These are phyloP conservation scores for Hordeum vulgare DNA, from an alignment of 176 grass and related monocot genomes.

Conservation along the genomic window MorexV3_pseudomolecules_assembly NC_058522.1:544703813-544704312, in stretches of 20 bases:
- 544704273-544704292: not conserved
- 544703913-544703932: slow-evolving; percentile 22
- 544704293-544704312: not conserved
- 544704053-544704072: slow-evolving; percentile 69
- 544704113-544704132: not conserved
- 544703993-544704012: slow-evolving; percentile 43
- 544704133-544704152: not conserved
- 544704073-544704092: slow-evolving; percentile 69
- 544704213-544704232: slow-evolving; percentile 42
- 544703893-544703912: slow-evolving; percentile 25
- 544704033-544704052: slow-evolving; percentile 54
- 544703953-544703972: slow-evolving; percentile 28
- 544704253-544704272: not conserved
- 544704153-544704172: not conserved
- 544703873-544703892: slow-evolving; percentile 18
- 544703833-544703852: slow-evolving; percentile 23
- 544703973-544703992: slow-evolving; percentile 25
- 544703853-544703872: slow-evolving; percentile 17
- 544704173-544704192: slow-evolving; percentile 36
- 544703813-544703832: slow-evolving; percentile 21
- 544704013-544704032: slow-evolving; percentile 58
- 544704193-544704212: slow-evolving; percentile 35
- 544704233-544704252: slow-evolving; percentile 11
- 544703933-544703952: slow-evolving; percentile 21
- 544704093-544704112: not conserved